Percentiles rank a stretch among this genome's conserved stretches.
Conservation (phyloP, 2,329 filamentous ascomycete genomes). For the Clonostachys rosea region DNA sequence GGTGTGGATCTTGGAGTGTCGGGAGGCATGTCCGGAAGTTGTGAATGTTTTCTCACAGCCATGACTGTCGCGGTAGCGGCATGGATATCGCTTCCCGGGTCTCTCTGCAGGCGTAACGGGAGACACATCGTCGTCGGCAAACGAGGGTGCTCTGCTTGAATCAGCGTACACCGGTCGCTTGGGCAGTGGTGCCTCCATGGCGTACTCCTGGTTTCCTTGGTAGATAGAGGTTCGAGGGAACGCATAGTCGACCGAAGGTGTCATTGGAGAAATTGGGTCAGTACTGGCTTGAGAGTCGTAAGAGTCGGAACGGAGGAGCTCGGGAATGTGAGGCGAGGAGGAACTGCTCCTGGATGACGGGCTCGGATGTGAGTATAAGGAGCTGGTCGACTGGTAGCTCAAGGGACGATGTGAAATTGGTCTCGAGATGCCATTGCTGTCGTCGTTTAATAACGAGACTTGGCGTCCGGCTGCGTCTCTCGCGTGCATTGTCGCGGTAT, state of each 20-base stretch:
- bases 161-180: slow-evolving; percentile 37
- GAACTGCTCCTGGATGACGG: slow-evolving; percentile 31
- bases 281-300: slow-evolving; percentile 53
- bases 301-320: slow-evolving; percentile 55
- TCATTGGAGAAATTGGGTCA: slow-evolving; percentile 50
- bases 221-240: slow-evolving; percentile 34
- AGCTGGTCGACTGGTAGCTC: slow-evolving; percentile 27
- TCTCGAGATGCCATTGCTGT: slow-evolving; percentile 16
- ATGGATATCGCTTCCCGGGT: slow-evolving; percentile 65
- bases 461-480: slow-evolving; percentile 51
- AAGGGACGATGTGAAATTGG: slow-evolving; percentile 15
- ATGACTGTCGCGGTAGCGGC: slow-evolving; percentile 66
- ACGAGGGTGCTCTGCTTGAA: slow-evolving; percentile 40
- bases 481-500: slow-evolving; percentile 39
- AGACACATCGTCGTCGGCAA: slow-evolving; percentile 39
- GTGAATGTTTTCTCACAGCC: slow-evolving; percentile 78
- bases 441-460: slow-evolving; percentile 58
- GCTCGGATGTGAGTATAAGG: slow-evolving; percentile 23
- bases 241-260: slow-evolving; percentile 40
- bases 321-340: slow-evolving; percentile 47
- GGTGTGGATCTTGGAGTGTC: slow-evolving; percentile 80
- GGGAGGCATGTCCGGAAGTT: slow-evolving; percentile 79
- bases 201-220: slow-evolving; percentile 24
- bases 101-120: slow-evolving; percentile 29
- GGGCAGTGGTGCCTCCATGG: slow-evolving; percentile 19